A percentile compares a stretch with the other conserved stretches of the same genome.
Evolutionary conservation across 164 flowering plant genomes (phyloP).

Genomic region (Stephania japonica): DNA sequence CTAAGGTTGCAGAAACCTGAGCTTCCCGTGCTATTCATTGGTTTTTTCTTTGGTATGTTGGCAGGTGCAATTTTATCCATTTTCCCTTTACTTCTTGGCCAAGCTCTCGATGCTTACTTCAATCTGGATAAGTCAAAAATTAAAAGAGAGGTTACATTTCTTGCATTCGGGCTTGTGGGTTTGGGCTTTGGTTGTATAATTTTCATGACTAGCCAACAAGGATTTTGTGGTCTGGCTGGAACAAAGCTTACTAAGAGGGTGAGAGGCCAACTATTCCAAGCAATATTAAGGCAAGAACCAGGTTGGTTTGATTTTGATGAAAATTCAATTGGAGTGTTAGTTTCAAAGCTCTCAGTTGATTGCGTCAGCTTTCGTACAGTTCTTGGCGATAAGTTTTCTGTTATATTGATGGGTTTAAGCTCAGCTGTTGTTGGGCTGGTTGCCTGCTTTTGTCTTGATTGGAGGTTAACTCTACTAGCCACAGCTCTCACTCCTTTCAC

Average conservation of each 20-base stretch:
- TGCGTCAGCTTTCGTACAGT: constrained; percentile 52
- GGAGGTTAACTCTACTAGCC: constrained; percentile 54
- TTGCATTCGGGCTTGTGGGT: constrained; percentile 48
- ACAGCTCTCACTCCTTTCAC: constrained; percentile 60
- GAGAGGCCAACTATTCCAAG: constrained; percentile 41
- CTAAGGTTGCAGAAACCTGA: constrained; percentile 62
- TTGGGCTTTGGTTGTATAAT: constrained; percentile 55
- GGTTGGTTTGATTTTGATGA: constrained; percentile 74
- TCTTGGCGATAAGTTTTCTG: constrained; percentile 58
- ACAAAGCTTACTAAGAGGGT: constrained; percentile 60
- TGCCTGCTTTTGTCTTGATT: constrained; percentile 31
- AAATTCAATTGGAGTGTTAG: constrained; percentile 57
- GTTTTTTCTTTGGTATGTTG: constrained; percentile 45
- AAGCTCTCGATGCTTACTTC: constrained; percentile 50
- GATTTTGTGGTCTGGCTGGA: constrained; percentile 76
- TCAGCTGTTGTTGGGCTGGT: constrained; percentile 59
- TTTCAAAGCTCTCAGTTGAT: constrained; percentile 54
- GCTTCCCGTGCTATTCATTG: constrained; percentile 33
- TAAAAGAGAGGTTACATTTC: constrained; percentile 37
- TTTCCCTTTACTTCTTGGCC: constrained; percentile 59
- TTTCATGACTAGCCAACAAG: constrained; percentile 66
- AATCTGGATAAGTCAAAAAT: constrained; percentile 14
- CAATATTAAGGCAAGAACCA: constrained; percentile 66
- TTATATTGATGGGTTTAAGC: constrained; percentile 57
- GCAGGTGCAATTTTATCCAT: constrained; percentile 71